Base-by-base conservation (phyloP, 805 yeast genomes). In the Saccharomyces paradoxus region DNA sequence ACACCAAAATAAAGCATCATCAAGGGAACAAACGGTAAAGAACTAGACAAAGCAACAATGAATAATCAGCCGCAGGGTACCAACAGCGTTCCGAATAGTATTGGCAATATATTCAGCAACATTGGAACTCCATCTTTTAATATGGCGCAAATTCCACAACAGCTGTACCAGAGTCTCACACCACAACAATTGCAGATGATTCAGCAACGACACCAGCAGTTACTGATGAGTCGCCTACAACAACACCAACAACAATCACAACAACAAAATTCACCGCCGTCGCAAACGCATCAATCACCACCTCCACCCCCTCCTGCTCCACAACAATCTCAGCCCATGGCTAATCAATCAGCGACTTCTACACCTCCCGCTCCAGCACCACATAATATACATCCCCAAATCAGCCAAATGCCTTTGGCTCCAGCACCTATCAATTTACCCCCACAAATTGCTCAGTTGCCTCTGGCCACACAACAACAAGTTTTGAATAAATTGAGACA, bases 51-150 rank as follows among this genome's bases (percentile, higher is more conserved):
- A 17, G 44, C 13, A 22, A 46, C 14, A 14, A 52, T 52, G 54
- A 48, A 48, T 48, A 48, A 24, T 21, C 32, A 28, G 31, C 30
- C 29, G 10, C 30, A 41, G 17, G 37, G 46, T 26, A 27, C 29
- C 21, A 31, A 31, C 24, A 48, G 47, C 28, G 46, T 21, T 10
- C 26, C 41, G 1, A 49, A 27, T 41, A 22, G 31, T n/a, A 48
- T 48, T 17, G 44, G 50, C 21, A 17, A 26, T n/a, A 48, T 28
- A 48, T 66, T 68, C 29, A 65, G 66, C 48, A 66, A 65, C 46
- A 64, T 69, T 30, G 73, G 73, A 17, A 69, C 72, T 2, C 70
- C 72, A 14, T 58, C 68, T 5, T 69, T 69, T 50, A 67, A 60
- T 51, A 60, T 69, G 31, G 61, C 69, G 4, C 71, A 69, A 50